Evolutionary conservation across 2,329 filamentous ascomycete species (phyloP), one percentile per base, ranked within the genome.

Genomic region (Eurotiales sp.): DNA sequence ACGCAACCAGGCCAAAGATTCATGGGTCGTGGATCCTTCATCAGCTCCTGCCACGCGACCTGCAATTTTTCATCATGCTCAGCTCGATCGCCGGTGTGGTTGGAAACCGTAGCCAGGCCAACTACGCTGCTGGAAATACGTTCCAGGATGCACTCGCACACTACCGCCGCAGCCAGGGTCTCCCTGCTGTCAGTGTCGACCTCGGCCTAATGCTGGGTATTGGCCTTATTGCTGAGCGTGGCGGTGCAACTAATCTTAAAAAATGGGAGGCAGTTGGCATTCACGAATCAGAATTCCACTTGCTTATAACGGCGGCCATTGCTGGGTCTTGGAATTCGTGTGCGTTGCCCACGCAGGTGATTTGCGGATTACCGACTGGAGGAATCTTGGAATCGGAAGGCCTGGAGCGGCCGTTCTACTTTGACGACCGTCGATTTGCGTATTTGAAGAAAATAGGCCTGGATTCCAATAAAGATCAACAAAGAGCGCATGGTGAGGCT

Each of bases 51-150:
- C 48, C 3, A 30, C 29, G 42, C 25, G 41, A 61, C 1, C 58
- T 72, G 2, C 68, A 72, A 30, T 72, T 72, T 56, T 72, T 73
- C 55, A 57, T 72, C 40, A 45, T 67, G n/a, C 62, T 67, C 41
- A 71, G 67, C 1, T 71, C 66, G 0, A 14, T 63, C 6, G 51
- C 61, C 3, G 51, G 51, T 8, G 41, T 67, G 2, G 36, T 61
- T 0, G 63, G 62, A 15, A 60, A 64, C 6, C 39, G 25, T 12
- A 70, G 66, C 0, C 77, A 81, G 55, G 56, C 66, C 2, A 75
- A 72, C 55, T 53, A 62, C 47, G 52, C 53, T 22, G 54, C 59
- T 12, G 60, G 57, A 15, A 63, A 63, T 39, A 55, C 51, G 4
- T 63, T 57, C 39, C 50, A 59, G 48, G 56, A 56, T 40, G 46